A percentile compares a stretch with the other conserved stretches of the same genome.
phyloP scores from a whole-genome alignment of 1,139 yeast species.

The Sugiyamaella sp. region DNA sequence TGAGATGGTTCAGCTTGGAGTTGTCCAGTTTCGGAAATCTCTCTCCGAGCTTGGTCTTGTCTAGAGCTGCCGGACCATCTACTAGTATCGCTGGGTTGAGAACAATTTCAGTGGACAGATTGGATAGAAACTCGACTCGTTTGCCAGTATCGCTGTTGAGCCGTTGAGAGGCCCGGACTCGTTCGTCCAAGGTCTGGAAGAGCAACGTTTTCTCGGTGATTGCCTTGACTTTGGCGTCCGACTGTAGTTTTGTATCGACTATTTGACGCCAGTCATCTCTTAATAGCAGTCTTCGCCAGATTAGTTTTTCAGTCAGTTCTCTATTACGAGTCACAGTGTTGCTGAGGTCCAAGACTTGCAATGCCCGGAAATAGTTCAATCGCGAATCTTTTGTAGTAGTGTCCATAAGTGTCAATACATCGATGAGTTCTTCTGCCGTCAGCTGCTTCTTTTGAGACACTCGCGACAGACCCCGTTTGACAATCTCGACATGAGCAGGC shows the following conservation, averaged over 20 bases:
- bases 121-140: constrained; percentile 18
- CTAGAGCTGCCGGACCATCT: not conserved
- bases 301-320: constrained; percentile 42
- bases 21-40: constrained; percentile 34
- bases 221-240: constrained; percentile 51
- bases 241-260: constrained; percentile 47
- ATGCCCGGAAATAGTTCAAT: constrained; percentile 47
- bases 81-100: constrained; percentile 12
- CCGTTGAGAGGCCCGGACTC: not conserved
- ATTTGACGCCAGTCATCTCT: constrained; percentile 60
- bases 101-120: constrained; percentile 7
- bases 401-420: constrained; percentile 57
- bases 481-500: constrained; percentile 22
- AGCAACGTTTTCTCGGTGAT: constrained; percentile 50
- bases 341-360: constrained; percentile 46
- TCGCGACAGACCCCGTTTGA: constrained; percentile 43
- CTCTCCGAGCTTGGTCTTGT: constrained; percentile 8
- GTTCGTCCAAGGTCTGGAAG: constrained; percentile 37
- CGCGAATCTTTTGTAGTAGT: constrained; percentile 39
- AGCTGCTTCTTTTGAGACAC: constrained; percentile 50
- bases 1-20: constrained; percentile 21
- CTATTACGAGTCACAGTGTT: constrained; percentile 39
- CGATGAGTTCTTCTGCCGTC: constrained; percentile 53
- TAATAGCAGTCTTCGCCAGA: constrained; percentile 69
- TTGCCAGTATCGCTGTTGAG: not conserved